Evolutionary conservation across 2,329 filamentous ascomycete genomes (phyloP).

Genomic region (Fonsecaea nubica): DNA sequence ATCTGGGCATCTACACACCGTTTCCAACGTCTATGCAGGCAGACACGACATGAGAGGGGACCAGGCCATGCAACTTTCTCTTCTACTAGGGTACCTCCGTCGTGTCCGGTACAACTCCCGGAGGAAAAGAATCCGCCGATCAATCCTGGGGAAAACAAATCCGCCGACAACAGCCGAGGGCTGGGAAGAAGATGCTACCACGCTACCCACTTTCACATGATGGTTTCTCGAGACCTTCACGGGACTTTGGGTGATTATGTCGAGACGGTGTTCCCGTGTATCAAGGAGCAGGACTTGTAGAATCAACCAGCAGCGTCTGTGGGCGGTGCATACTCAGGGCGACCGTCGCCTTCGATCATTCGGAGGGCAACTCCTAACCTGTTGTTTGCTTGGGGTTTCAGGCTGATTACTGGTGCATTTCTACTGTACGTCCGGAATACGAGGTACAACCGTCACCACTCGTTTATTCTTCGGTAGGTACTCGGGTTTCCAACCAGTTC

Average conservation of each 20-base stretch:
- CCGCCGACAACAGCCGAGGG: neutral
- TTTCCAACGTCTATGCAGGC: neutral
- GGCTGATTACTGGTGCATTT: neutral
- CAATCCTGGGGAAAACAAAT: conserved; percentile 3
- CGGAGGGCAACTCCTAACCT: neutral
- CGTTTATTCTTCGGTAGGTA: neutral
- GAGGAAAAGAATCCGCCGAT: conserved; percentile 4
- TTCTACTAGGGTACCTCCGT: neutral
- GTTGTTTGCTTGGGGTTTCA: neutral
- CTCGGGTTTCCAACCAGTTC: neutral
- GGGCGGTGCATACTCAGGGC: neutral
- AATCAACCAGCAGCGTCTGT: too few relatives aligned
- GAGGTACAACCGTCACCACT: neutral
- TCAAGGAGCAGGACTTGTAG: neutral
- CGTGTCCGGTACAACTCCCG: neutral
- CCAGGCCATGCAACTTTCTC: neutral
- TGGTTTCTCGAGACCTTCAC: neutral
- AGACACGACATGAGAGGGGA: neutral
- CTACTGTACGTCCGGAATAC: neutral
- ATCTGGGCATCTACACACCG: neutral
- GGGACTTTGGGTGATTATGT: neutral
- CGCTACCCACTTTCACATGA: neutral
- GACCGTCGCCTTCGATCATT: conserved; percentile 10
- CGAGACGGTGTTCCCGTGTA: neutral
- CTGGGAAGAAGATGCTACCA: too few relatives aligned